Conservation (phyloP, 306 rosid species). For the Fragaria nilgerrensis region DNA sequence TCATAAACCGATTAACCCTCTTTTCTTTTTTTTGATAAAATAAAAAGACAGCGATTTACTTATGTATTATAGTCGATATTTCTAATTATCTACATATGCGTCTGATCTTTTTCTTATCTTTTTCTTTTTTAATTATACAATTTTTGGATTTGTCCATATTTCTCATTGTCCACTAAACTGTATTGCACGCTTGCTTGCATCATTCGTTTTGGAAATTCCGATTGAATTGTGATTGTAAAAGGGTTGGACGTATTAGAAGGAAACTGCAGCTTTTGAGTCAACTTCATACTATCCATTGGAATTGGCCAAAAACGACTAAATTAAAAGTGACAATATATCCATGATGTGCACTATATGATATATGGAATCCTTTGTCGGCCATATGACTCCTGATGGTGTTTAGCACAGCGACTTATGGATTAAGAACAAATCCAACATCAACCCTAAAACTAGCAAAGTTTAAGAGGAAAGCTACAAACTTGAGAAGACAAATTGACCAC, state of each 20-base stretch:
- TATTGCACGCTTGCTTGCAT: constrained; percentile 1
- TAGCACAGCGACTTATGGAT: neutral
- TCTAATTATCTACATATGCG: no score
- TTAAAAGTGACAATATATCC: neutral
- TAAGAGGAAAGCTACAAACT: neutral
- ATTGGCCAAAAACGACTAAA: neutral
- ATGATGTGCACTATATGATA: neutral
- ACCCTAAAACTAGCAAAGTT: neutral
- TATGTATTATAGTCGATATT: no score
- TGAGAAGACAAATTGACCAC: constrained; percentile 7
- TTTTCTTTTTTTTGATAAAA: no score
- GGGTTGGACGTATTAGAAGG: neutral
- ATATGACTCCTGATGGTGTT: neutral
- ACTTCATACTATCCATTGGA: neutral
- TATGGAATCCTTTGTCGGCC: constrained; percentile 9
- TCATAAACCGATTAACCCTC: neutral
- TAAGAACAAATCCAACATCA: constrained; percentile 4
- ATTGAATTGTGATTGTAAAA: neutral
- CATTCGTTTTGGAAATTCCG: neutral
- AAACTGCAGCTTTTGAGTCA: constrained; percentile 1
- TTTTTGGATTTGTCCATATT: neutral
- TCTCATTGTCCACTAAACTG: neutral
- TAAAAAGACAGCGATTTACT: no score
- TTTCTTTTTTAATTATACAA: neutral
- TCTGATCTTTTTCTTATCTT: neutral